phyloP scores from a whole-genome alignment of 306 rosid genomes.

The Alnus rubra region DNA sequence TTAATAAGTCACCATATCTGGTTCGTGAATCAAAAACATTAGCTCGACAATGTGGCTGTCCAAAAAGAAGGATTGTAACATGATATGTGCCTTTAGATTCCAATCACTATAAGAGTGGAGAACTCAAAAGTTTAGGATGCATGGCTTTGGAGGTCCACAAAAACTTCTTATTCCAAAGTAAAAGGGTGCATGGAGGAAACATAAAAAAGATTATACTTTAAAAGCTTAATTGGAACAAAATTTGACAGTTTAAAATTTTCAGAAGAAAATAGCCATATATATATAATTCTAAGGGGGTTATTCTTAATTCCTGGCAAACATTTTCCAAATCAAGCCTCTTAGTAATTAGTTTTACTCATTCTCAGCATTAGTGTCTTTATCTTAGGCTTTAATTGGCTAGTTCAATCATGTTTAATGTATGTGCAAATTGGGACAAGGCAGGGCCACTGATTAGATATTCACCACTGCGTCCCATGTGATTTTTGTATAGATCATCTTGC shows the following conservation, averaged over 20 bases:
- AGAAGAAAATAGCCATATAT: not conserved
- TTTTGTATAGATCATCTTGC: conserved; percentile 1
- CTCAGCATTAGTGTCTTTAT: conserved; percentile 1
- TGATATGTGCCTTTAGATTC: not conserved
- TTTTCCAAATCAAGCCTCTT: not conserved
- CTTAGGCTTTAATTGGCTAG: not conserved
- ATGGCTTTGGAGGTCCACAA: not conserved
- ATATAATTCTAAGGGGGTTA: too few relatives aligned
- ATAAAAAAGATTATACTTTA: too few relatives aligned
- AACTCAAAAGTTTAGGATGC: not conserved
- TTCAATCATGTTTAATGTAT: conserved; percentile 1
- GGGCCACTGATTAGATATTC: not conserved
- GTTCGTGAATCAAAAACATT: not conserved
- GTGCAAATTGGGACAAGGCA: conserved; percentile 7
- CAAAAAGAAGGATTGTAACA: not conserved
- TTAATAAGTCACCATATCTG: not conserved
- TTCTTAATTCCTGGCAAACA: too few relatives aligned
- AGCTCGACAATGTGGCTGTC: not conserved
- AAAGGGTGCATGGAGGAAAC: too few relatives aligned
- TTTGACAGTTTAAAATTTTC: not conserved
- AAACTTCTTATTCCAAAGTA: not conserved
- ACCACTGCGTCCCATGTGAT: not conserved
- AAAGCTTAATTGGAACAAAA: not conserved
- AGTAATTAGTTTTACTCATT: too few relatives aligned
- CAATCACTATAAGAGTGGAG: not conserved